These are phyloP conservation scores for Suillus variegatus DNA, from an alignment of 768 basidiomycete species.

Conservation along the genomic window DNA sequence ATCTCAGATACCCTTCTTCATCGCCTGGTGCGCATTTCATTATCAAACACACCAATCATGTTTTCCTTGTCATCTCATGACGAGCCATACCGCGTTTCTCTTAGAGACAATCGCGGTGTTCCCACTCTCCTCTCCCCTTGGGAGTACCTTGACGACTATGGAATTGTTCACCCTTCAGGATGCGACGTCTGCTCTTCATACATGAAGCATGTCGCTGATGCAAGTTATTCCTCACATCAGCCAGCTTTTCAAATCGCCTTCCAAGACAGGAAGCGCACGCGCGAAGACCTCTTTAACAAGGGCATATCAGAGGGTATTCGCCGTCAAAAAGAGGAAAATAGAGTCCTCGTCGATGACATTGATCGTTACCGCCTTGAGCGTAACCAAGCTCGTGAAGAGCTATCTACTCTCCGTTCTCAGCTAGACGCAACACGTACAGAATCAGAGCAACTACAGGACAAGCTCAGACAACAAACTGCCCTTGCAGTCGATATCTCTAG, in stretches of 20 bases:
- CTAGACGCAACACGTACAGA: slow-evolving; percentile 34
- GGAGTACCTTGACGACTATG: slow-evolving; percentile 42
- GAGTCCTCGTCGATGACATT: slow-evolving; percentile 32
- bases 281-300: slow-evolving; percentile 41
- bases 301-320: slow-evolving; percentile 42
- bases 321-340: slow-evolving; percentile 41
- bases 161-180: slow-evolving; percentile 41
- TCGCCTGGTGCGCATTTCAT: slow-evolving; percentile 23
- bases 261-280: slow-evolving; percentile 38
- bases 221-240: slow-evolving; percentile 38
- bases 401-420: slow-evolving; percentile 33
- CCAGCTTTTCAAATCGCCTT: slow-evolving; percentile 43
- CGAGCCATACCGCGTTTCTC: slow-evolving; percentile 29
- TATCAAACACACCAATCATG: slow-evolving; percentile 21
- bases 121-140: slow-evolving; percentile 38
- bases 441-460: slow-evolving; percentile 32
- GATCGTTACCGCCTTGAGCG: slow-evolving; percentile 39
- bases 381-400: slow-evolving; percentile 36
- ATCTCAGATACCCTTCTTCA: slow-evolving; percentile 21
- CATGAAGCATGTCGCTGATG: slow-evolving; percentile 42
- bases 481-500: slow-evolving; percentile 10
- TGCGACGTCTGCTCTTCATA: slow-evolving; percentile 40
- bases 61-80: slow-evolving; percentile 34
- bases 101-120: slow-evolving; percentile 33
- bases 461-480: slow-evolving; percentile 15